Base-by-base conservation (phyloP, 768 basidiomycete species). In the Cubamyces lactineus region DNA sequence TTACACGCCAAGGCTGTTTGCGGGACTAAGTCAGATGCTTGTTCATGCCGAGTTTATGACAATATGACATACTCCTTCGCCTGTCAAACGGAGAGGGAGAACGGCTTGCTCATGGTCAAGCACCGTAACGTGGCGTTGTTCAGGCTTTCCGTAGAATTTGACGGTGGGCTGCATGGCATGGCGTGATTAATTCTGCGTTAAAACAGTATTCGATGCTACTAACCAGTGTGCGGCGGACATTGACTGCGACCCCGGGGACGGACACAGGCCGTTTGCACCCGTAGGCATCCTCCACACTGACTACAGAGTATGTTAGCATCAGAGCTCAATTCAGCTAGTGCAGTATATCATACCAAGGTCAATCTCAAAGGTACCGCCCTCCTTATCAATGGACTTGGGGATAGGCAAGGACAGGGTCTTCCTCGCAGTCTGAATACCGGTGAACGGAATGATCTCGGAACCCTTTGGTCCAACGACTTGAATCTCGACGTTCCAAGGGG, bases 401-500 rank as follows among this genome's bases (percentile, higher is more conserved):
- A 94, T 87, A 9, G 87, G 84, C 12, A 94, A 77, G 43, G 82
- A 77, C 47, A 94, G 69, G 0, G 77, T 84, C 60, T 85, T 83
- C 64, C 80, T 80, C 3, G 83, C 70, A 0, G 79, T 78, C 46
- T 82, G 77, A 51, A 94, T 86, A 21, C 80, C 82, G 28, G 76
- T 69, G 62, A 91, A 76, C 17, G 76, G 75, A 17, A 91, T 63
- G 12, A 78, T 81, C 63, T 91, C 86, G 1, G 89, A 84, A 39
- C 79, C 82, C 55, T 83, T 83, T 4, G 89, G 86, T 5, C 91
- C 90, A 41, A 92, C 88, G 13, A 94, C 78, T 68, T 94, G 90
- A 23, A 96, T 77, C 49, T 91, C 90, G 28, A 98, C 71, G 67
- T 85, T 91, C 91, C 96, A 96, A 1, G 97, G 96, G 4, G 91